Conservation (phyloP, 2,329 filamentous ascomycete species). For the Epichloe gansuensis region DNA sequence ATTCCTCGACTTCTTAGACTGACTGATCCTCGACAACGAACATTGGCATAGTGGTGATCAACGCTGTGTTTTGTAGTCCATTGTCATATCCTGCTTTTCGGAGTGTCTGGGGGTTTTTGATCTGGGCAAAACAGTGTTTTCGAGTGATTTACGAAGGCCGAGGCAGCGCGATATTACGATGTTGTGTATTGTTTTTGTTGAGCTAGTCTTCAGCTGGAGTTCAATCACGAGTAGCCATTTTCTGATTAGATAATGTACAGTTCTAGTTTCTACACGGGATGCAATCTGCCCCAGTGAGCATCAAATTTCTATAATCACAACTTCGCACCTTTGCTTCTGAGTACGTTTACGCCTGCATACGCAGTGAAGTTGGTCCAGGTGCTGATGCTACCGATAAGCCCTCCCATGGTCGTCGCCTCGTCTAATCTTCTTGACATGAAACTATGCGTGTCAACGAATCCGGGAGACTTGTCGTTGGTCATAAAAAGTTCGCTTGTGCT, state of each 20-base stretch:
- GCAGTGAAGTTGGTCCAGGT: conserved; percentile 78
- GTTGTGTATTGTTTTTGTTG: not conserved
- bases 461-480: conserved; percentile 70
- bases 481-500: conserved; percentile 82
- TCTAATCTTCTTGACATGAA: conserved; percentile 68
- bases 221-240: not conserved
- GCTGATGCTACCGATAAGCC: conserved; percentile 49
- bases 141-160: not conserved
- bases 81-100: not conserved
- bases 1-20: conserved; percentile 26
- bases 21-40: conserved; percentile 46
- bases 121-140: too few relatives aligned
- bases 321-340: conserved; percentile 77
- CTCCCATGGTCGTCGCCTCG: conserved; percentile 53
- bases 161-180: not conserved
- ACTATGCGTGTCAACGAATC: conserved; percentile 63
- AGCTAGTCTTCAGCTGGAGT: not conserved
- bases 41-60: conserved; percentile 17
- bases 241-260: not conserved
- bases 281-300: not conserved
- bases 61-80: not conserved
- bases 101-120: not conserved
- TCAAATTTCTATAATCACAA: conserved; percentile 37
- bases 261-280: not conserved
- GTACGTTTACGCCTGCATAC: conserved; percentile 63